Evolutionary conservation across 2,329 filamentous ascomycete species (phyloP).

Genomic region (Hymenoscyphus scutula): DNA sequence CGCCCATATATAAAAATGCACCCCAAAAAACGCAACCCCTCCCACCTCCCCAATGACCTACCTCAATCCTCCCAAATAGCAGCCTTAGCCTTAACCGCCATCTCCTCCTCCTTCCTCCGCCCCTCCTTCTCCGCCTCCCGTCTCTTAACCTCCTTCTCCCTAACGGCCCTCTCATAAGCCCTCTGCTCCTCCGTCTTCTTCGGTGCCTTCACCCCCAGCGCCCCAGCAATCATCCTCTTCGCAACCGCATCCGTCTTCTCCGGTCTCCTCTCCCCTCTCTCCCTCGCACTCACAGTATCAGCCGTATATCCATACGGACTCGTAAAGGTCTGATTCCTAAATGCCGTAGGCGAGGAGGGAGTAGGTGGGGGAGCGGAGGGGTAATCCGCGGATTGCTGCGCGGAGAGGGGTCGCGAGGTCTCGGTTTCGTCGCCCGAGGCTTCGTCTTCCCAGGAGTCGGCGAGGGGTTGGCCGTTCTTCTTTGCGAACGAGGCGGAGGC

Average conservation of each 20-base stretch:
- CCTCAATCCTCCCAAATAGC: slow-evolving; percentile 78
- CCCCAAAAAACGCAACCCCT: slow-evolving; percentile 2
- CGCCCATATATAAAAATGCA: background rate
- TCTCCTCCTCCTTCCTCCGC: slow-evolving; percentile 57
- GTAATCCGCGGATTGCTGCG: slow-evolving; percentile 33
- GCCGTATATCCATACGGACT: slow-evolving; percentile 27
- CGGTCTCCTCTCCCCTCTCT: slow-evolving; percentile 48
- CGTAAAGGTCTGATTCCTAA: slow-evolving; percentile 19
- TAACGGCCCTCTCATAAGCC: slow-evolving; percentile 78
- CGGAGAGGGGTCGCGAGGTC: slow-evolving; percentile 27
- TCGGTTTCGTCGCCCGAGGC: slow-evolving; percentile 43
- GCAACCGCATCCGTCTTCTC: slow-evolving; percentile 95
- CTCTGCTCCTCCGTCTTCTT: slow-evolving; percentile 84
- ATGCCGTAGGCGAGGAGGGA: slow-evolving; percentile 53
- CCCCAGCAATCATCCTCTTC: slow-evolving; percentile 82
- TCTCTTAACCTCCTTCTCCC: slow-evolving; percentile 79
- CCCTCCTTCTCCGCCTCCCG: slow-evolving; percentile 69
- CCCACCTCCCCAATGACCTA: background rate
- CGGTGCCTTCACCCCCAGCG: slow-evolving; percentile 76
- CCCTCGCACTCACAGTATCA: slow-evolving; percentile 14
- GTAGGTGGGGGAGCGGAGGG: slow-evolving; percentile 63
- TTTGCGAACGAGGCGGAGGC: slow-evolving; percentile 32
- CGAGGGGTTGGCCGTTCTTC: slow-evolving; percentile 43
- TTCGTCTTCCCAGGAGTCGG: slow-evolving; percentile 79
- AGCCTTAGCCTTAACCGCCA: slow-evolving; percentile 70